These are phyloP conservation scores for Termitomyces sp. DNA, from an alignment of 768 basidiomycete genomes.

Conservation along the genomic window DNA sequence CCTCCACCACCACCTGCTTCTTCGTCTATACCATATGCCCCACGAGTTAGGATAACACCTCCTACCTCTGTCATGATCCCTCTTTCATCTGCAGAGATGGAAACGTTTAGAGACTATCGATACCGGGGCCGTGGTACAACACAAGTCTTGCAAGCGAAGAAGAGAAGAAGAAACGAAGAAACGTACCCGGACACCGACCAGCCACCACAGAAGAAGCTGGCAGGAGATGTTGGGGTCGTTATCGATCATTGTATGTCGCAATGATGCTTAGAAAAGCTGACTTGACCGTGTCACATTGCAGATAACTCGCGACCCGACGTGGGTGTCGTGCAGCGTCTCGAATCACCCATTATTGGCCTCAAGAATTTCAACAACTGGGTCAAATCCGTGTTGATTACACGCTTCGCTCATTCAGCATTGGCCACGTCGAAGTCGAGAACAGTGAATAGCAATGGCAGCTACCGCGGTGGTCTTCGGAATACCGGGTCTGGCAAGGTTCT, in stretches of 20 bases:
- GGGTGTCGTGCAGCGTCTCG: slow-evolving; percentile 73
- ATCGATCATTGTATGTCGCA: slow-evolving; percentile 68
- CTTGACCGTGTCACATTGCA: slow-evolving; percentile 21
- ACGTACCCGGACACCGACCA: slow-evolving; percentile 30
- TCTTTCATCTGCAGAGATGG: slow-evolving; percentile 56
- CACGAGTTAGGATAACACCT: slow-evolving; percentile 54
- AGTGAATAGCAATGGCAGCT: slow-evolving; percentile 16
- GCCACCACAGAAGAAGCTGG: slow-evolving; percentile 44
- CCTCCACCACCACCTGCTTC: slow-evolving; percentile 25
- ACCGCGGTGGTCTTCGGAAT: slow-evolving; percentile 21
- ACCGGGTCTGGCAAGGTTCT: slow-evolving; percentile 67
- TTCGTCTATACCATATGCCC: slow-evolving; percentile 55
- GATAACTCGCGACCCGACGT: slow-evolving; percentile 94
- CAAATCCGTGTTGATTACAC: slow-evolving; percentile 92
- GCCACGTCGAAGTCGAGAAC: slow-evolving; percentile 25
- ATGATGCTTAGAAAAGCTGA: neutral
- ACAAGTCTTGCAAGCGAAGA: slow-evolving; percentile 29
- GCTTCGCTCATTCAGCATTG: slow-evolving; percentile 75
- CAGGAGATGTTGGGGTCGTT: slow-evolving; percentile 69
- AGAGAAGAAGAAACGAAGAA: slow-evolving; percentile 23
- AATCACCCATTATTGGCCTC: slow-evolving; percentile 93
- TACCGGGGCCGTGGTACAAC: slow-evolving; percentile 52
- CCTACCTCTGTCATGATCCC: slow-evolving; percentile 59
- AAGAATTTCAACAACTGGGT: slow-evolving; percentile 99
- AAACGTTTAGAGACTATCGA: slow-evolving; percentile 49